Evolutionary conservation across 768 basidiomycete species (phyloP), one percentile per base, ranked within the genome.

Genomic region (Arthromyces matolae): DNA sequence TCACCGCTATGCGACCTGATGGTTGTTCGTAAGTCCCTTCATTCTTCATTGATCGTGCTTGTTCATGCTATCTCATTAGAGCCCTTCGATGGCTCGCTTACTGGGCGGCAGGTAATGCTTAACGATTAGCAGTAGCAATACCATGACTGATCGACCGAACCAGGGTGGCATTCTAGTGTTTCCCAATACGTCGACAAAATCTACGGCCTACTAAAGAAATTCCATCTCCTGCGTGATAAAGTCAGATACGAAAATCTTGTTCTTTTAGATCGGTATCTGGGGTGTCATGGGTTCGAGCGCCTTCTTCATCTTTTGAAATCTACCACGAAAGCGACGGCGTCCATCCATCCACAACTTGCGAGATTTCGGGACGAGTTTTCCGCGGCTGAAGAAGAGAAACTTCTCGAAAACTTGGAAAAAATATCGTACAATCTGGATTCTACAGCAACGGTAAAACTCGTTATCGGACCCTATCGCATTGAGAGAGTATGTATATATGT

Each of bases 11-110:
- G 20, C 36, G 36, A n/a, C 45, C 45, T 5, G 13, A 22, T 10
- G 33, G 33, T 25, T 45, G 43, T 32, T 35, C 33, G 43, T 45
- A 16, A 45, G 43, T 45, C 9, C 8, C 22, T 10, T 20, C 19
- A n/a, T 22, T 3, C 5, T 9, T 8, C 4, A 20, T 18, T 8
- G 9, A 33, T 37, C 8, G n/a, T 37, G 10, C 12, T 14, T 13
- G 28, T 16, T 8, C 25, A 10, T 5, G 28, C 23, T 20, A 8
- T 4, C 22, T 10, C 6, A 6, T 5, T 24, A 45, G 44, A n/a
- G 12, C 31, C 19, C 28, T 46, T 31, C 45, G 38, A 38, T 46
- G 45, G 45, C 8, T 46, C 19, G 34, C 44, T 5, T 45, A 45
- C 22, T 45, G 44, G 44, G 44, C 43, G 6, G 24, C 24, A 36